Base-by-base conservation (phyloP, 176 grass and related monocot genomes). In the Aegilops longissima region DNA sequence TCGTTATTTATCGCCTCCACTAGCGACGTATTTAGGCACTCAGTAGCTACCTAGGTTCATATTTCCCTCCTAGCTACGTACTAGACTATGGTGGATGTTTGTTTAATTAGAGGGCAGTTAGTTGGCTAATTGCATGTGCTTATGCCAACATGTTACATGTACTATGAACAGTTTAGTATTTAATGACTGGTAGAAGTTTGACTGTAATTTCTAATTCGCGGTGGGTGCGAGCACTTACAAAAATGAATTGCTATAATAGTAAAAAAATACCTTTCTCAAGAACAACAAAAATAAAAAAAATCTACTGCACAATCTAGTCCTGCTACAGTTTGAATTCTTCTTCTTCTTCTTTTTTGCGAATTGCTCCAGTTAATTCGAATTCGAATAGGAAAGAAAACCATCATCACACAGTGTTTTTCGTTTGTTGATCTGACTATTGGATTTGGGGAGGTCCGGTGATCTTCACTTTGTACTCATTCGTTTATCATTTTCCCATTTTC, bases 91-190 rank as follows among this genome's bases (percentile, higher is more conserved):
- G 1, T 6, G 6, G 0, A 45, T 38, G 39, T 72, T 85, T 68
- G 25, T 47, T 76, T 68, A 77, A 33, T 58, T 21, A 81, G 20
- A 27, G 27, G 6, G 47, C 5, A 4, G 35, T 59, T 74, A 62
- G 29, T 30, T 58, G 31, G 80, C 49, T 61, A 87, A 79, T 23
- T 35, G 21, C 89, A 80, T 84, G 75, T 38, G 75, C 75, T 80
- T 84, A 45, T 39, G 30, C 12, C 34, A 80, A 84, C 76, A 42
- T 44, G 67, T 45, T 40, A 45, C 44, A 12, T 45, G 44, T 40
- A 40, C 38, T 61, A 73, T 34, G 70, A 27, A 44, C 59, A 68
- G 56, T 27, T 42, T 5, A 4, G 39, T 84, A 74, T 83, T 83
- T 74, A 79, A 87, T 2, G 74, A 87, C 74, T 38, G 70, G 5